phyloP scores from a whole-genome alignment of 305 asterid genomes.

The Stenogyne calaminthoides region DNA sequence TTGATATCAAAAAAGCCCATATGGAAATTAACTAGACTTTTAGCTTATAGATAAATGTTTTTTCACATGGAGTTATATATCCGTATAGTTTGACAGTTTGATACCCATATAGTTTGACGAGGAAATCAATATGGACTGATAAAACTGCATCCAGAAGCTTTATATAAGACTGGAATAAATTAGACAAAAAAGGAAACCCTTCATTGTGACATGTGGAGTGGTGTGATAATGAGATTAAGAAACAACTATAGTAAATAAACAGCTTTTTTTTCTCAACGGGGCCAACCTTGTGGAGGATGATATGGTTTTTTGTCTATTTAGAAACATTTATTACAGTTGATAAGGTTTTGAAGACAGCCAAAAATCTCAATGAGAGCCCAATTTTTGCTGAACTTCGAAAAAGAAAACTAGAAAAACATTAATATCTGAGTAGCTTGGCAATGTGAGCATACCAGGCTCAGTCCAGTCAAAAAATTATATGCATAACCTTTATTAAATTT shows the following conservation, averaged over 20 bases:
- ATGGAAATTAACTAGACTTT: not conserved
- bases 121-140: not conserved
- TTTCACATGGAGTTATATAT: not conserved
- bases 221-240: not conserved
- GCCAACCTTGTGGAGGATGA: not conserved
- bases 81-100: not conserved
- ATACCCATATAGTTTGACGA: not conserved
- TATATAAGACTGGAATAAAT: not conserved
- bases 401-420: not conserved
- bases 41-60: not conserved
- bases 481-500: not conserved
- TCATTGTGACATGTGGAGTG: not conserved
- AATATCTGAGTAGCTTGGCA: not conserved
- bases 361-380: constrained; percentile 3
- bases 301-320: not conserved
- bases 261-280: not conserved
- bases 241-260: constrained; percentile 5
- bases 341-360: constrained; percentile 12
- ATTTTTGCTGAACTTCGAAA: constrained; percentile 9
- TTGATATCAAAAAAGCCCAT: not conserved
- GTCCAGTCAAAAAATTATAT: not conserved
- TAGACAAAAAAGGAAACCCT: not conserved
- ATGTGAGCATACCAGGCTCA: constrained; percentile 8
- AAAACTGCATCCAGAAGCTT: not conserved
- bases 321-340: constrained; percentile 6